A percentile compares a stretch with the other conserved stretches of the same genome.
These are phyloP conservation scores for Scleroderma citrinum DNA, from an alignment of 768 basidiomycete genomes.

Conservation along the genomic window DNA sequence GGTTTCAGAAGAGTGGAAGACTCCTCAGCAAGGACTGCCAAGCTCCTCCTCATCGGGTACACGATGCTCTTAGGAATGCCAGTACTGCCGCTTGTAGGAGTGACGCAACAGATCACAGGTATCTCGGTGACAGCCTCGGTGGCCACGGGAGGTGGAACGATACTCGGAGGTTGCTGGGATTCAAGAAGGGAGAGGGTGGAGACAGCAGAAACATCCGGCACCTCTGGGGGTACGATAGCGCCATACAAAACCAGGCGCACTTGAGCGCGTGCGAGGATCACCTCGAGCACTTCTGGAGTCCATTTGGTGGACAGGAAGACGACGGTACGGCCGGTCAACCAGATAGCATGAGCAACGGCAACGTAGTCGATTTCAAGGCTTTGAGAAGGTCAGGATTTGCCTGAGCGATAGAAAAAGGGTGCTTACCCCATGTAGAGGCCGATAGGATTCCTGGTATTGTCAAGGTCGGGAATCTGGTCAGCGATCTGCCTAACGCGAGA, in stretches of 20 bases:
- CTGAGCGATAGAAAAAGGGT: background rate
- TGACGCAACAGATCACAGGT: conserved; percentile 23
- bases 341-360: conserved; percentile 26
- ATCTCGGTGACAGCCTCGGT: conserved; percentile 14
- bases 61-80: conserved; percentile 28
- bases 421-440: conserved; percentile 24
- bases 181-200: conserved; percentile 15
- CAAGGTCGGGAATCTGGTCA: conserved; percentile 14
- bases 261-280: conserved; percentile 16
- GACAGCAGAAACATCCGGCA: conserved; percentile 9
- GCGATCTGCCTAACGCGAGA: conserved; percentile 23
- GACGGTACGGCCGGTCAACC: conserved; percentile 21
- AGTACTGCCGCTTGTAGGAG: conserved; percentile 26
- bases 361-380: conserved; percentile 27
- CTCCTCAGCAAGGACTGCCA: conserved; percentile 21
- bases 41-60: conserved; percentile 23
- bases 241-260: conserved; percentile 20
- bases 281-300: conserved; percentile 22
- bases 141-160: conserved; percentile 11
- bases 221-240: conserved; percentile 7
- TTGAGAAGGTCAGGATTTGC: background rate
- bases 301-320: conserved; percentile 27
- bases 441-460: conserved; percentile 12
- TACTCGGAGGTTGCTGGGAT: conserved; percentile 4
- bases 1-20: conserved; percentile 23